Evolutionary conservation across 805 yeast species (phyloP).

Genomic region (Candida lessepsii): DNA sequence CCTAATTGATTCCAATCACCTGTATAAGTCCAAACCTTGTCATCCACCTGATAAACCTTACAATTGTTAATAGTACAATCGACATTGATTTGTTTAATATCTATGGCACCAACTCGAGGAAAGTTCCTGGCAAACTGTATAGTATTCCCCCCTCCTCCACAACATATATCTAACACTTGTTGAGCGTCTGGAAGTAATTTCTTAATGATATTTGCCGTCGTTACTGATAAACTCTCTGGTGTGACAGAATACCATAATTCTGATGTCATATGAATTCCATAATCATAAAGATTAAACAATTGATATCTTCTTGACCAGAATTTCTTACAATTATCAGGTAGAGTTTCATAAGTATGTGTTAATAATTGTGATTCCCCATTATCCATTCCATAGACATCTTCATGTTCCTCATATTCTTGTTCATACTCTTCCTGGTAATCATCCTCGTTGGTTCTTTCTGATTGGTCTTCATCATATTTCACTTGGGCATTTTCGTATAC

Average conservation of each 20-base stretch:
- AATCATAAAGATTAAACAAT: conserved; percentile 62
- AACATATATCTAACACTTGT: conserved; percentile 63
- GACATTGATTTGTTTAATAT: conserved; percentile 57
- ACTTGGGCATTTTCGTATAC: background rate
- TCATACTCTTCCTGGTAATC: background rate
- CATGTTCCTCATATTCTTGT: background rate
- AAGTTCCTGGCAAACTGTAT: conserved; percentile 69
- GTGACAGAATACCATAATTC: conserved; percentile 90
- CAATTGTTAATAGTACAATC: conserved; percentile 67
- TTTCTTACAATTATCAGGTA: conserved; percentile 44
- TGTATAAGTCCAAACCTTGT: conserved; percentile 46
- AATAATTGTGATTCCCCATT: conserved; percentile 13
- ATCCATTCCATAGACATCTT: conserved; percentile 2
- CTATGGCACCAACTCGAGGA: conserved; percentile 59
- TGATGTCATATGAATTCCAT: conserved; percentile 64
- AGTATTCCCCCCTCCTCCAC: conserved; percentile 88
- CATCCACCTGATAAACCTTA: conserved; percentile 55
- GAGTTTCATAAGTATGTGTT: conserved; percentile 37
- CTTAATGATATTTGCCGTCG: conserved; percentile 52
- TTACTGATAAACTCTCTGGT: conserved; percentile 69
- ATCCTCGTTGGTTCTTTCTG: background rate
- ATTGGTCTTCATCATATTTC: background rate
- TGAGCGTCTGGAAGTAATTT: conserved; percentile 50
- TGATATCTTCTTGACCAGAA: conserved; percentile 63
- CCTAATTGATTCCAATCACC: conserved; percentile 49